phyloP scores from a whole-genome alignment of 495 filamentous ascomycete species.

The Penicillium egyptiacum region DNA sequence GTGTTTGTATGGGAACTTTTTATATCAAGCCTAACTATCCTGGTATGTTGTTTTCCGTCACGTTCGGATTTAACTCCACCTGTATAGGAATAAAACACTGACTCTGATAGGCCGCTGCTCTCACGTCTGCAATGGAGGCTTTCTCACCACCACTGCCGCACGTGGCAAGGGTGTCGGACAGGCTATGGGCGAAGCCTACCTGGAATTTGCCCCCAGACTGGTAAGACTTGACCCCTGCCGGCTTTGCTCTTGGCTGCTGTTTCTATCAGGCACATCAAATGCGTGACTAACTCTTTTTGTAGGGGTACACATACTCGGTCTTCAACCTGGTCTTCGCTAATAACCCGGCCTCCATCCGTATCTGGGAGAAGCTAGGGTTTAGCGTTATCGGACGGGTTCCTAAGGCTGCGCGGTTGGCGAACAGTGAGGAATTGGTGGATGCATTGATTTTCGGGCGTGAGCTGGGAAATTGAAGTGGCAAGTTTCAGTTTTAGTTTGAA shows the following conservation, averaged over 20 bases:
- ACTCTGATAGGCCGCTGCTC: constrained; percentile 43
- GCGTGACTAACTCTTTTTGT: not conserved
- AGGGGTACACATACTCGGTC: constrained; percentile 93
- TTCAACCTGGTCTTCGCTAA: constrained; percentile 99
- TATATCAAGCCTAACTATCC: constrained; percentile 99
- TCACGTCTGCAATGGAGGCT: constrained; percentile 93
- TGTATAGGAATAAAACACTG: constrained; percentile 2
- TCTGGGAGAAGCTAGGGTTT: constrained; percentile 96
- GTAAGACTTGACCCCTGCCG: constrained; percentile 36
- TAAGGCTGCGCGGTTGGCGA: constrained; percentile 40
- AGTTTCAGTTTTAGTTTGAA: not conserved
- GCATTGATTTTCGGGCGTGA: constrained; percentile 49
- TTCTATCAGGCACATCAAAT: not conserved
- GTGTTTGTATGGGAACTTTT: constrained; percentile 86
- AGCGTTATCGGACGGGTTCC: constrained; percentile 85
- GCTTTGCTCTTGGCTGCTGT: not conserved
- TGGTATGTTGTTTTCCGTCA: constrained; percentile 59
- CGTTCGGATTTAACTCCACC: not conserved
- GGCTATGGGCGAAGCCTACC: constrained; percentile 86
- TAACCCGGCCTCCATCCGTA: constrained; percentile 87
- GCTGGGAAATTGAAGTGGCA: constrained; percentile 22
- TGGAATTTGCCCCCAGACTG: constrained; percentile 89
- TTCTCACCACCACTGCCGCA: constrained; percentile 79
- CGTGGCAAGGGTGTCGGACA: constrained; percentile 86
- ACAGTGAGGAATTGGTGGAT: constrained; percentile 47